Percentiles rank a stretch among this genome's conserved stretches.
phyloP scores from a whole-genome alignment of 2,329 filamentous ascomycete genomes.

The Sclerotinia sclerotiorum region DNA sequence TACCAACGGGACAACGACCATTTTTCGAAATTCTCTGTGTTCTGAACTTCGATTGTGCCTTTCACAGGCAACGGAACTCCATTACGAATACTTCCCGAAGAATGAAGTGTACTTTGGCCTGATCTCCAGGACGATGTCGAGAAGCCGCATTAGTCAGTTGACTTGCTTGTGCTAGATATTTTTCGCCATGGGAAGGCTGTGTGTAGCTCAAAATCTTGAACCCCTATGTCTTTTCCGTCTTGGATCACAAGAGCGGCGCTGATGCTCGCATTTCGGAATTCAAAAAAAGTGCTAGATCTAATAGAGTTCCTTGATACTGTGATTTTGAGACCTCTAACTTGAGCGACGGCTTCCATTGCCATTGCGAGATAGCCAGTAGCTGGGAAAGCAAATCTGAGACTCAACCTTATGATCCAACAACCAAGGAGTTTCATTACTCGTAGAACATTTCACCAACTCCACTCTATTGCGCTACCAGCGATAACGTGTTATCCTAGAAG shows the following conservation, averaged over 20 bases:
- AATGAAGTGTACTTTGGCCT: background rate
- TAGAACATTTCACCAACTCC: constrained; percentile 31
- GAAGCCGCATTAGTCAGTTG: background rate
- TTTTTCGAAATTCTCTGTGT: background rate
- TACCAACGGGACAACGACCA: background rate
- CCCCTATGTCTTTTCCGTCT: background rate
- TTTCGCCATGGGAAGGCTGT: background rate
- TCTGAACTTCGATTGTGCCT: background rate
- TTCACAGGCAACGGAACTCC: too few species aligned
- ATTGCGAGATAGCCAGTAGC: constrained; percentile 47
- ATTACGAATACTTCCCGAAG: background rate
- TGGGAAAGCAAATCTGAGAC: constrained; percentile 48
- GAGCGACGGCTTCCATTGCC: background rate
- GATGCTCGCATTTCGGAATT: background rate
- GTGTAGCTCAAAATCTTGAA: background rate
- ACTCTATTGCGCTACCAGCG: constrained; percentile 30
- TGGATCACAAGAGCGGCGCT: background rate
- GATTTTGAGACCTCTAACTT: background rate
- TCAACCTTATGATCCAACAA: constrained; percentile 46
- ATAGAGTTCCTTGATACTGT: background rate
- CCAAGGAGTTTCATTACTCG: constrained; percentile 44
- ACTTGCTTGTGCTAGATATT: background rate
- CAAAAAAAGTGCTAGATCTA: background rate
- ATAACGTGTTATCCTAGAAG: constrained; percentile 41
- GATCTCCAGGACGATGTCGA: background rate